phyloP scores from a whole-genome alignment of 1,284 basidiomycete species.

The Singerocomus rubriflavus region DNA sequence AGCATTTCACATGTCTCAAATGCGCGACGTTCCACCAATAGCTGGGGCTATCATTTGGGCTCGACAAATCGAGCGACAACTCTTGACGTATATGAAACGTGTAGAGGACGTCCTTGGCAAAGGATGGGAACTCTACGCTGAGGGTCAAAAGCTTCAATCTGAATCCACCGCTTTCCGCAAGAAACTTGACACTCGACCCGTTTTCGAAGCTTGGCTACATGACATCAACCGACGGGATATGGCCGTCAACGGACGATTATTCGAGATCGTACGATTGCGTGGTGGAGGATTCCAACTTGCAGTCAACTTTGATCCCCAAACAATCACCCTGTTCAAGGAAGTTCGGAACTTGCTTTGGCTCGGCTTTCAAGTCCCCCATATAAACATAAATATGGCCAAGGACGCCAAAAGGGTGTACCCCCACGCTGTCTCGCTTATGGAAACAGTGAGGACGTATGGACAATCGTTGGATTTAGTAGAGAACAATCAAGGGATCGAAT shows the following conservation, averaged over 20 bases:
- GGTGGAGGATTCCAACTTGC: conserved; percentile 84
- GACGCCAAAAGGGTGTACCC: conserved; percentile 98
- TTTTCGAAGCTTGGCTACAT: conserved; percentile 95
- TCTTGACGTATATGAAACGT: conserved; percentile 98
- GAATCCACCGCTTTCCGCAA: conserved; percentile 91
- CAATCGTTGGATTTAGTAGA: conserved; percentile 92
- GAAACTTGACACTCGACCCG: conserved; percentile 91
- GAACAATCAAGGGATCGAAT: conserved; percentile 85
- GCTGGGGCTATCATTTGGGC: conserved; percentile 99
- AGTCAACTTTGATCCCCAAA: conserved; percentile 97
- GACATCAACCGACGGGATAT: conserved; percentile 93
- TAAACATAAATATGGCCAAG: conserved; percentile 94
- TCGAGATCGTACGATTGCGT: conserved; percentile 87
- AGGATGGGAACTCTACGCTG: conserved; percentile 99
- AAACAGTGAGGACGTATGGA: conserved; percentile 94
- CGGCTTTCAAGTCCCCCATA: conserved; percentile 92
- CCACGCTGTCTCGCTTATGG: conserved; percentile 97
- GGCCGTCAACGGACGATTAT: conserved; percentile 92
- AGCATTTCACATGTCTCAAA: conserved; percentile 97
- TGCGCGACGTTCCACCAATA: conserved; percentile 96
- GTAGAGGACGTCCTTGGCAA: conserved; percentile 98
- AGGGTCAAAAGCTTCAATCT: conserved; percentile 94
- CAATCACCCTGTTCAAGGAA: conserved; percentile 98
- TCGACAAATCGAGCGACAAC: conserved; percentile 94
- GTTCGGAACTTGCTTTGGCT: conserved; percentile 95